Evolutionary conservation across 257 asterid genomes (phyloP).

Genomic region (Jacaranda copaia): DNA sequence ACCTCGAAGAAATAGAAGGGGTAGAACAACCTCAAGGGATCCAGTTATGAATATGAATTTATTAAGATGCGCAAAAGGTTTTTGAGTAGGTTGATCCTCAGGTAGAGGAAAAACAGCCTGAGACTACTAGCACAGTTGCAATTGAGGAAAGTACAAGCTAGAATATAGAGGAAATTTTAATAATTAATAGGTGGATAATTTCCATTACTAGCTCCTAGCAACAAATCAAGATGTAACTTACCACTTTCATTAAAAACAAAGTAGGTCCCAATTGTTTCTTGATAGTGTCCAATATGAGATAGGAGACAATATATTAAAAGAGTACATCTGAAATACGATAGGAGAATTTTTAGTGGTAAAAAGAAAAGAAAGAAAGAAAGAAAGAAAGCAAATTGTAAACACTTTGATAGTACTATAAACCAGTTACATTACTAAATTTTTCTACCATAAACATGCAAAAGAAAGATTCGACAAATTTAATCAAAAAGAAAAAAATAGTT

Average conservation of each 20-base stretch:
- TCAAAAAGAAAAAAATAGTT: not conserved
- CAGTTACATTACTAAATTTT: not conserved
- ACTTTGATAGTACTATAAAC: not conserved
- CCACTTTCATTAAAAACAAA: slow-evolving; percentile 76
- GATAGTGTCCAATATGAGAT: slow-evolving; percentile 79
- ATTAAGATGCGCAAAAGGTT: not conserved
- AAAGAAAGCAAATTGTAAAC: not conserved
- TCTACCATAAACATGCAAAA: slow-evolving; percentile 13
- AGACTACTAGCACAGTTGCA: not conserved
- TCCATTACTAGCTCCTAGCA: not conserved
- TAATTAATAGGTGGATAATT: not conserved
- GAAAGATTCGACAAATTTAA: not conserved
- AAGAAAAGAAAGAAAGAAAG: not conserved
- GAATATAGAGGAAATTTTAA: not conserved
- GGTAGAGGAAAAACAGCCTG: not conserved
- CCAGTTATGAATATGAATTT: not conserved
- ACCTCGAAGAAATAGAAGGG: not conserved
- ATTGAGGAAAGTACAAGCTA: not conserved
- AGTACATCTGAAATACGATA: not conserved
- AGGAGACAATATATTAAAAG: not conserved
- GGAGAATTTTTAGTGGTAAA: not conserved
- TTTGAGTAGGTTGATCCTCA: not conserved
- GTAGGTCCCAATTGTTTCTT: slow-evolving; percentile 89
- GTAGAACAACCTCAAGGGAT: not conserved
- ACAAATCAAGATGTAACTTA: slow-evolving; percentile 45